Evolutionary conservation across 2,329 filamentous ascomycete species (phyloP), one percentile per base, ranked within the genome.

Genomic region (Cladosporium velox): DNA sequence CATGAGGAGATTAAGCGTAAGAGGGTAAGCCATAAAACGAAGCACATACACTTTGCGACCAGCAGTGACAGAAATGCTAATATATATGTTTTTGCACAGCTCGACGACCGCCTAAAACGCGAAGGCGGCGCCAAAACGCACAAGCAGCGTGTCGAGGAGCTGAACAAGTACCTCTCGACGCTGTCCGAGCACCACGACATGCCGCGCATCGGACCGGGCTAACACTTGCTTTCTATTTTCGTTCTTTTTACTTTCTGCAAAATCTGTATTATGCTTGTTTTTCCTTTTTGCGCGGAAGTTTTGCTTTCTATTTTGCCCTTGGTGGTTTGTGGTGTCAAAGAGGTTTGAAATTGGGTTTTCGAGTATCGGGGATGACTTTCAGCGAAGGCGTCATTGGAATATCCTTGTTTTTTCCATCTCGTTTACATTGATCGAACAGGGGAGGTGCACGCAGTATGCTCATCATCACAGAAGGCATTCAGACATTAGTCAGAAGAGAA

Each of bases 111-210:
- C 68, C 82, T 96, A 54, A 89, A 91, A 75, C 88, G 90, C 15
- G 93, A 97, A 77, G 90, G 96, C 18, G 61, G 61, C 8, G 87
- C 94, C 71, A 98, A 97, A 84, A 96, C 93, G 34, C 95, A 99
- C 79, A 98, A 98, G 78, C 91, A 99, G 82, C 88, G 92, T 12
- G 94, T 99, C 52, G 93, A 98, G 78, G 93, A 97, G 77, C 82
- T 98, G 72, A 99, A 99, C 77, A 92, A 91, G 69, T 97, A 98
- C 77, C 82, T 99, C 41, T 95, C 92, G 70, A 91, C 89, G 70
- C 80, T 99, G 74, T 97, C 92, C 80, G 95, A 99, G 80, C 95
- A 99, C 81, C 94, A 99, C 79, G 95, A 99, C 77, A 99, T 99
- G 93, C 84, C 84, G 8, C 81, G 83, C 70, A 86, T 86, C 66